Evolutionary conservation across 345 rosid genomes (phyloP), one percentile per base, ranked within the genome.

Genomic region (Citrus trifoliata): DNA sequence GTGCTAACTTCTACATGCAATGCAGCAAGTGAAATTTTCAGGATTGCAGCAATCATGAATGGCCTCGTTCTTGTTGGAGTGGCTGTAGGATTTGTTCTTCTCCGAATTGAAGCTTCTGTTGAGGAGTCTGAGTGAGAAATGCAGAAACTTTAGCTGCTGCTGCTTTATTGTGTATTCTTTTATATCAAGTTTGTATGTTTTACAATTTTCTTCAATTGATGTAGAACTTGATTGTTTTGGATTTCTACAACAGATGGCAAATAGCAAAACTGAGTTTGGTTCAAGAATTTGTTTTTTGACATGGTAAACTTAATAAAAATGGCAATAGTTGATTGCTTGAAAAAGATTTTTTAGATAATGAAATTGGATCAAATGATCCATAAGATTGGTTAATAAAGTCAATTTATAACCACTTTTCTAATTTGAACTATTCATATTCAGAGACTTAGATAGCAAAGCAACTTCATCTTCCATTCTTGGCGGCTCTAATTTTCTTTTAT

Each of bases 31-130:
- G 90, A 88, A 82, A 88, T 88, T 56, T 88, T 86, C 67, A 82
- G 61, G 86, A 88, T 86, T 79, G 90, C 90, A 21, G 90, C 85
- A 35, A 81, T 86, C 79, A 86, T 88, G 86, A 88, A 88, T 24
- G 90, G 81, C 33, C 90, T 88, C 58, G 81, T 78, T 73, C 83
- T 88, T 28, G 33, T 88, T 76, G 90, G 90, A n/a, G 90, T 88
- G 60, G 90, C 88, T 2, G 87, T 88, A 7, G 88, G 90, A 0
- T 88, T 88, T 69, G 85, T 77, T 70, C 90, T 88, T 64, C 87
- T 88, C 40, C 85, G 86, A 55, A 71, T 85, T 30, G 90, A 88
- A 80, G 87, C 90, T 7, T 60, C 78, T 22, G 0, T 85, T 27
- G 90, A 88, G 76, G 90, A 88, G 24, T 37, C 87, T 24, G 88